Conservation (phyloP, 495 filamentous ascomycete species). For the Annulohypoxylon bovei region DNA sequence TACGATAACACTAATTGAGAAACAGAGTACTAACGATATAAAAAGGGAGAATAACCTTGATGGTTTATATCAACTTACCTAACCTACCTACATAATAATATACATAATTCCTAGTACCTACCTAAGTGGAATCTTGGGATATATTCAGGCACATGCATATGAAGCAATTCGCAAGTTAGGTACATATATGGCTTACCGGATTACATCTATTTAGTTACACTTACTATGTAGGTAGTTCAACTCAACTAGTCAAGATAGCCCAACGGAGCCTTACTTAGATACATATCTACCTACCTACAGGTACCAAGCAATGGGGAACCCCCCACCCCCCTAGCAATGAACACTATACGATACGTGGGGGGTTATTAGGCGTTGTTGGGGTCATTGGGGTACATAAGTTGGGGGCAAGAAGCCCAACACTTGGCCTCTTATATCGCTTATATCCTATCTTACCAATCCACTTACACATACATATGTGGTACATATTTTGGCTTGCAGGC, state of each 20-base stretch:
- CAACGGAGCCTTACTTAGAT: not conserved
- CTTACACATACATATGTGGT: conserved; percentile 4
- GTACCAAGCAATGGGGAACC: too few relatives aligned
- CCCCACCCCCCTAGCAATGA: too few relatives aligned
- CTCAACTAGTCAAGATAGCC: not conserved
- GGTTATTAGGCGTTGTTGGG: not conserved
- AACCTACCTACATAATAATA: not conserved
- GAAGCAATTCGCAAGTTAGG: not conserved
- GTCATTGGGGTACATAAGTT: not conserved
- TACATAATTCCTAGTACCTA: not conserved
- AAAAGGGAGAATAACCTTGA: not conserved
- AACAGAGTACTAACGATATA: not conserved
- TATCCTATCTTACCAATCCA: not conserved
- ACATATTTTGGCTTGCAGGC: not conserved
- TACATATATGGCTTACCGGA: not conserved
- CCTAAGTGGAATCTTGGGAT: too few relatives aligned
- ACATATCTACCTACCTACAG: too few relatives aligned
- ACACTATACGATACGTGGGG: not conserved
- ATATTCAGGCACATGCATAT: not conserved
- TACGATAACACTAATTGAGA: not conserved
- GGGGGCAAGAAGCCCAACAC: not conserved
- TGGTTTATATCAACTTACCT: not conserved
- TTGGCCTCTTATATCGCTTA: not conserved
- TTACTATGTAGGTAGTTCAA: not conserved
- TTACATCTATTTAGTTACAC: not conserved